Conservation (phyloP, 2,329 filamentous ascomycete genomes). For the Clonostachys rhizophaga region DNA sequence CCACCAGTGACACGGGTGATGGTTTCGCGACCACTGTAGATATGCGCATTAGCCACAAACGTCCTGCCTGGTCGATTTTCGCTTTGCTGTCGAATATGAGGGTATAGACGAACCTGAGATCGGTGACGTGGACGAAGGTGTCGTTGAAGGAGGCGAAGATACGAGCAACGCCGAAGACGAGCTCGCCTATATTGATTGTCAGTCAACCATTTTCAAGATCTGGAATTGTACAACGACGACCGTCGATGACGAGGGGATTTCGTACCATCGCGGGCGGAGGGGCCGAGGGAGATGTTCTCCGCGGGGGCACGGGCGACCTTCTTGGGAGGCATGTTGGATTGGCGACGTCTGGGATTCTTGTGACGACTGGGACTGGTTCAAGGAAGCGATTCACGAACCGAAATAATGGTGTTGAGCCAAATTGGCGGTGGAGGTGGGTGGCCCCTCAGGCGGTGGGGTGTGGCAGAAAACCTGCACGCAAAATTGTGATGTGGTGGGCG, state of each 20-base stretch:
- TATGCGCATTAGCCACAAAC: slow-evolving; percentile 31
- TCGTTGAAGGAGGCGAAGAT: slow-evolving; percentile 95
- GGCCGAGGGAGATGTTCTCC: slow-evolving; percentile 98
- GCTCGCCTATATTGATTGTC: slow-evolving; percentile 64
- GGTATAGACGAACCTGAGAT: slow-evolving; percentile 72
- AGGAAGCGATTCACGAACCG: neutral
- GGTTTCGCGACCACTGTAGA: slow-evolving; percentile 96
- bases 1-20: slow-evolving; percentile 99
- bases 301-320: slow-evolving; percentile 77
- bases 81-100: neutral
- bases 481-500: neutral
- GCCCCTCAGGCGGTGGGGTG: slow-evolving; percentile 22
- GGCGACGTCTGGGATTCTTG: neutral
- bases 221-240: slow-evolving; percentile 3
- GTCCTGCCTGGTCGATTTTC: slow-evolving; percentile 3
- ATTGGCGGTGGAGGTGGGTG: slow-evolving; percentile 16
- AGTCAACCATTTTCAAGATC: neutral
- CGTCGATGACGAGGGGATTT: neutral
- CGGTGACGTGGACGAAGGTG: slow-evolving; percentile 97
- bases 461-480: slow-evolving; percentile 21
- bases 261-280: slow-evolving; percentile 90
- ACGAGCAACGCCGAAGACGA: slow-evolving; percentile 96
- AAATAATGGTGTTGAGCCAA: slow-evolving; percentile 13
- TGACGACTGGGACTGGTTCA: slow-evolving; percentile 1
- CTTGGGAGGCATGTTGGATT: slow-evolving; percentile 83